phyloP scores from a whole-genome alignment of 805 yeast genomes.

The Sungouiozyma ichnusensis region DNA sequence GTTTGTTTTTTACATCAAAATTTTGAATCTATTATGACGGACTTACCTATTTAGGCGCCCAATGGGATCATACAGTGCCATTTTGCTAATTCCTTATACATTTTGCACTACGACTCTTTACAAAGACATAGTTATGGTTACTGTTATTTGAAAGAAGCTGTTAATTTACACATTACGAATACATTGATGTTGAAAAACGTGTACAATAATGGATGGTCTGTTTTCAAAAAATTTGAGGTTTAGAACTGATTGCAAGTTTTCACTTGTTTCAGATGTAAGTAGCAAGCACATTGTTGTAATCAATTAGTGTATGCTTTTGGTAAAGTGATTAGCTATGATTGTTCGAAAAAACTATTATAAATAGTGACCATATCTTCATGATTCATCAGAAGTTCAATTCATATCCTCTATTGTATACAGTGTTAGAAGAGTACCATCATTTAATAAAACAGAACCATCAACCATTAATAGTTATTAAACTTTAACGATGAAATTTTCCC shows the following conservation, averaged over 20 bases:
- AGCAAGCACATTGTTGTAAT: too few relatives aligned
- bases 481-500: constrained; percentile 14
- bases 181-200: neutral
- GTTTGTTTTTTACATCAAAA: neutral
- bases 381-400: neutral
- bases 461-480: neutral
- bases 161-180: neutral
- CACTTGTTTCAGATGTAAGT: neutral
- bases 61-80: constrained; percentile 3
- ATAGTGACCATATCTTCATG: neutral
- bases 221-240: neutral
- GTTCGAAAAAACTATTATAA: neutral
- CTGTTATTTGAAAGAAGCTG: neutral
- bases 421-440: neutral
- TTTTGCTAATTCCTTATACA: neutral
- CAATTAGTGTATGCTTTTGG: neutral
- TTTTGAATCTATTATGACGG: constrained; percentile 2
- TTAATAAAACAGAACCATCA: neutral
- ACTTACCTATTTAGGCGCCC: constrained; percentile 7
- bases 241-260: neutral
- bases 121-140: neutral
- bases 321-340: neutral
- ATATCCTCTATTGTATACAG: neutral
- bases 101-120: neutral
- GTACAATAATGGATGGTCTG: too few relatives aligned